Conservation (phyloP, 345 rosid species). For the Punica granatum region DNA sequence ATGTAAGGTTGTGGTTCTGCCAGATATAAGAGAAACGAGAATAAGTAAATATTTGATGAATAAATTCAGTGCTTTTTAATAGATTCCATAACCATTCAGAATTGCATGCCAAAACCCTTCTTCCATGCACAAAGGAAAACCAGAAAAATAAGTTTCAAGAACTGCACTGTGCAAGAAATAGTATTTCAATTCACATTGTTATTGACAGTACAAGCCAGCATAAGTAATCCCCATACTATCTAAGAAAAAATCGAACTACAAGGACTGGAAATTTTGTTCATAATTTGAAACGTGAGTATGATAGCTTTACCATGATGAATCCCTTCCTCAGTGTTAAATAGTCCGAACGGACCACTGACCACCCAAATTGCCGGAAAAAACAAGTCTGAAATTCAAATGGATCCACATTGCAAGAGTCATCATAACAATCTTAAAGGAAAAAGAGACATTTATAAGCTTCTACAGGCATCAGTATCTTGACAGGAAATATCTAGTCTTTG, state of each 20-base stretch:
- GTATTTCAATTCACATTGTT: background rate
- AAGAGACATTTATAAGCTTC: background rate
- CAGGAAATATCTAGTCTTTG: background rate
- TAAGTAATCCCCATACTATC: too few species aligned
- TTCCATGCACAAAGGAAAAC: background rate
- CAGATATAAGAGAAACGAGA: constrained; percentile 13
- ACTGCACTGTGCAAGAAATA: background rate
- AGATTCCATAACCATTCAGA: background rate
- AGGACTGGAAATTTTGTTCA: background rate
- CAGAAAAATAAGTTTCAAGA: background rate
- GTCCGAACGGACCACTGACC: constrained; percentile 78
- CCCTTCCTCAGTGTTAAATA: constrained; percentile 85
- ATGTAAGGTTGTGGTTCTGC: constrained; percentile 81
- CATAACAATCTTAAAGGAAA: background rate
- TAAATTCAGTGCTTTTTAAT: background rate
- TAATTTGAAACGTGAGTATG: background rate
- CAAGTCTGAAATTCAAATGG: constrained; percentile 54
- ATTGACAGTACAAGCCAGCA: background rate
- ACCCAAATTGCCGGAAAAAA: constrained; percentile 84
- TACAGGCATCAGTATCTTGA: background rate
- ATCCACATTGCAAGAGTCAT: constrained; percentile 1
- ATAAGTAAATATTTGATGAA: constrained; percentile 10
- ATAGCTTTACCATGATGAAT: constrained; percentile 60
- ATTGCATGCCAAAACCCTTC: background rate
- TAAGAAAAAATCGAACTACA: background rate